phyloP scores from a whole-genome alignment of 2,329 filamentous ascomycete genomes.

The Nothophoma quercina region DNA sequence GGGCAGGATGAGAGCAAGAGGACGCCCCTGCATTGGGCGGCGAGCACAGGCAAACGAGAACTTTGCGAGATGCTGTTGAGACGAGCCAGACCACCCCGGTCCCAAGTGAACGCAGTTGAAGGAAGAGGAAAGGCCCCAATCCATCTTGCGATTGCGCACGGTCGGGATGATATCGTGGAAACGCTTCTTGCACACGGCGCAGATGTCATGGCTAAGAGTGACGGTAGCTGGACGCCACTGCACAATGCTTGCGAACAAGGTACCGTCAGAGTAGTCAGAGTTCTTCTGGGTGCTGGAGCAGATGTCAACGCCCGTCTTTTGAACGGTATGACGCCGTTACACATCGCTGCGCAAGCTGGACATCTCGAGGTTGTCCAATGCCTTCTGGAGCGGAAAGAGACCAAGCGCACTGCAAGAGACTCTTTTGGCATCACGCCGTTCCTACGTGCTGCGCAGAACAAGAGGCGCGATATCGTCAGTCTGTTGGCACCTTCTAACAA shows the following conservation, averaged over 20 bases:
- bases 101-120: conserved; percentile 46
- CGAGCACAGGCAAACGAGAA: conserved; percentile 62
- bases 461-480: conserved; percentile 52
- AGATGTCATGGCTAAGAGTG: conserved; percentile 43
- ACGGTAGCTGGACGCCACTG: conserved; percentile 44
- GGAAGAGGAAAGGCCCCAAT: conserved; percentile 47
- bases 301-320: conserved; percentile 44
- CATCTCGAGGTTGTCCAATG: conserved; percentile 48
- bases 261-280: conserved; percentile 40
- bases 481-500: conserved; percentile 52
- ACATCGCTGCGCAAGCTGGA: conserved; percentile 48
- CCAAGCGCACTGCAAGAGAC: conserved; percentile 51
- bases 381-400: conserved; percentile 45
- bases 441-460: conserved; percentile 51
- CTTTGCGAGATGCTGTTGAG: conserved; percentile 59
- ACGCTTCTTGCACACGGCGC: conserved; percentile 41
- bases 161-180: conserved; percentile 47
- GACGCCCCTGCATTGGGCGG: conserved; percentile 66
- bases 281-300: conserved; percentile 42
- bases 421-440: conserved; percentile 55
- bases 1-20: conserved; percentile 57
- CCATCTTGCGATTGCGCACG: conserved; percentile 45
- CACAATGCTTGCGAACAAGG: conserved; percentile 48
- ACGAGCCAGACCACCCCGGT: conserved; percentile 31
- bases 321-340: conserved; percentile 48